Evolutionary conservation across 768 basidiomycete species (phyloP).

Genomic region (Leccinum longicurvipes): DNA sequence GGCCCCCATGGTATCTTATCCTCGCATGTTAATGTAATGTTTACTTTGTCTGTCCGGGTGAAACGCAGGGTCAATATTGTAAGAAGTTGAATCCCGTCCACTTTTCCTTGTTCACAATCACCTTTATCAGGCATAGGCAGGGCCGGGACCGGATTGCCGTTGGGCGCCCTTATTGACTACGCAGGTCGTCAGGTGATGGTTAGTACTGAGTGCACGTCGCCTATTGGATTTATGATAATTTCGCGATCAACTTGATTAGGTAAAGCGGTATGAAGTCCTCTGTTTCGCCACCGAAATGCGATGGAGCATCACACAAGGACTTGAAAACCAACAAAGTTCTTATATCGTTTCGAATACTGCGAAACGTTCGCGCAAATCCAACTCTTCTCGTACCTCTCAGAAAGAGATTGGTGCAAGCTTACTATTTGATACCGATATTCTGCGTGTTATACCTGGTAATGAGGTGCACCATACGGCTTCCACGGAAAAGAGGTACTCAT

Average conservation of each 20-base stretch:
- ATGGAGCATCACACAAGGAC: slow-evolving; percentile 16
- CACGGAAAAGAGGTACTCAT: slow-evolving; percentile 4
- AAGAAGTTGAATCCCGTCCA: slow-evolving; percentile 1
- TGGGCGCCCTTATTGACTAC: slow-evolving; percentile 24
- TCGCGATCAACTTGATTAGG: slow-evolving; percentile 9
- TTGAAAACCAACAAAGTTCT: slow-evolving; percentile 16
- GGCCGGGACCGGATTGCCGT: slow-evolving; percentile 25
- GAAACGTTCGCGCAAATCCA: not conserved
- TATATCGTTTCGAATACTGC: slow-evolving; percentile 11
- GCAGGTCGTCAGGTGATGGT: slow-evolving; percentile 25
- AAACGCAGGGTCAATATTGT: slow-evolving; percentile 25
- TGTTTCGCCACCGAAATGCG: slow-evolving; percentile 28
- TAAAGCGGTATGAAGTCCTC: slow-evolving; percentile 28
- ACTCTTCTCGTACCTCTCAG: not conserved
- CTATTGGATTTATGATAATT: not conserved
- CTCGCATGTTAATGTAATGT: not conserved
- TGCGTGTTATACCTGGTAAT: slow-evolving; percentile 16
- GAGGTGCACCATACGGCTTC: not conserved
- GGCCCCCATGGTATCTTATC: not conserved
- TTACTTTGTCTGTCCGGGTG: not conserved
- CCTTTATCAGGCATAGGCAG: slow-evolving; percentile 21
- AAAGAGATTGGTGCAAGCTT: not conserved
- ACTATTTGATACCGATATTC: slow-evolving; percentile 16
- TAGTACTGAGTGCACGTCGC: not conserved
- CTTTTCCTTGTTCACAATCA: not conserved